Percentiles rank a stretch among this genome's conserved stretches.
These are phyloP conservation scores for Lignosus rhinocerotis DNA, from an alignment of 1,284 basidiomycete genomes.

Conservation along the genomic window DNA sequence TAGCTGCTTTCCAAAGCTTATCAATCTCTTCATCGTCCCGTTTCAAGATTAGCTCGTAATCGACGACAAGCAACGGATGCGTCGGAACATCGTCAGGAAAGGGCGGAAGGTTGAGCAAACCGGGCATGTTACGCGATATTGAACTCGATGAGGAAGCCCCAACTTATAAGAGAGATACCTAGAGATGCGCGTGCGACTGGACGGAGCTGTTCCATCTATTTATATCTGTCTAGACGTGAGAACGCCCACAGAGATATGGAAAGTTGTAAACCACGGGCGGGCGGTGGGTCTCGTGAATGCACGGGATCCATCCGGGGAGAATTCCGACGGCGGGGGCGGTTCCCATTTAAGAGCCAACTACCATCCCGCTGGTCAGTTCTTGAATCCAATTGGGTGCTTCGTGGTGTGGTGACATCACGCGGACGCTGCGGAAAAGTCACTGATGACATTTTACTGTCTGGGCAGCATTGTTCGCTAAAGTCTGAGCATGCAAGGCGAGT, in stretches of 20 bases:
- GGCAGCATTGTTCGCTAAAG: too few species aligned
- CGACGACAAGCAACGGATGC: conserved; percentile 38
- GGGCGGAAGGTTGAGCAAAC: conserved; percentile 24
- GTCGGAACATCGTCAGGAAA: conserved; percentile 39
- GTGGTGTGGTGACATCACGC: background rate
- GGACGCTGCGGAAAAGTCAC: background rate
- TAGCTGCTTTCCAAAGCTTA: conserved; percentile 34
- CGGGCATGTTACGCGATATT: conserved; percentile 21
- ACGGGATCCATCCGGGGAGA: background rate
- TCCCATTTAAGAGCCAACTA: too few species aligned
- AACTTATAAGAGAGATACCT: background rate
- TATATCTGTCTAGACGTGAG: too few species aligned
- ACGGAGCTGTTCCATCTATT: too few species aligned
- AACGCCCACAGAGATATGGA: too few species aligned
- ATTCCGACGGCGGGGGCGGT: background rate
- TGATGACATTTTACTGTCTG: too few species aligned
- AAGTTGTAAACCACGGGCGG: too few species aligned
- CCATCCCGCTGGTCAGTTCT: background rate
- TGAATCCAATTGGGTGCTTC: background rate
- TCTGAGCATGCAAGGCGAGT: too few species aligned
- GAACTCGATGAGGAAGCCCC: background rate
- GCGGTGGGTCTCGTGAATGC: background rate
- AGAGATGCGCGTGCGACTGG: background rate
- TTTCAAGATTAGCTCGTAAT: conserved; percentile 32
- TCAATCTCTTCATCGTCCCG: conserved; percentile 30